phyloP scores from a whole-genome alignment of 495 filamentous ascomycete genomes.

The Cercophora scortea region DNA sequence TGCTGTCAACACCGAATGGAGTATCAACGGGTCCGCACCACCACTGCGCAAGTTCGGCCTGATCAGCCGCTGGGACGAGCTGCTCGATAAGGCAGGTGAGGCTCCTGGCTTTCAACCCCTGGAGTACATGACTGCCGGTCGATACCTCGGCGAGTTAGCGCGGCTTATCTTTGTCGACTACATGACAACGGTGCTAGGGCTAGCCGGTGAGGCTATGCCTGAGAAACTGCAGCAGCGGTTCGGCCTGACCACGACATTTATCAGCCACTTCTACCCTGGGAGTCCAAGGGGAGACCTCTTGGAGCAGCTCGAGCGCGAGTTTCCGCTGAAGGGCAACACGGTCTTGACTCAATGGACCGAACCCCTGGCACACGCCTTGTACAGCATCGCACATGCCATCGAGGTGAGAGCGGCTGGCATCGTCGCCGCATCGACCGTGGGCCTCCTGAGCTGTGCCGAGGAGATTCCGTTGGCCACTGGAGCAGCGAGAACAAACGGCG shows the following conservation, averaged over 20 bases:
- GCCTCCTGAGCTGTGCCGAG: conserved; percentile 56
- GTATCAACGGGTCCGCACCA: conserved; percentile 63
- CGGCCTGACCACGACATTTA: conserved; percentile 62
- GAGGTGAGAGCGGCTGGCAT: conserved; percentile 64
- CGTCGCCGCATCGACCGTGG: conserved; percentile 62
- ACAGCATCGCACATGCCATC: conserved; percentile 54
- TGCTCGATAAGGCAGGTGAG: conserved; percentile 57
- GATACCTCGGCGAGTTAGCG: conserved; percentile 78
- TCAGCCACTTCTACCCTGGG: conserved; percentile 55
- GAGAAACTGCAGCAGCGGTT: conserved; percentile 53
- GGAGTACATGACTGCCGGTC: conserved; percentile 80
- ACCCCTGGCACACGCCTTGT: conserved; percentile 46
- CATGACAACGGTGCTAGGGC: conserved; percentile 38
- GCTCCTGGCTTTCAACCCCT: conserved; percentile 77
- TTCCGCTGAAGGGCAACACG: conserved; percentile 36
- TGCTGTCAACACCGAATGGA: conserved; percentile 82
- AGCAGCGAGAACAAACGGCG: background rate
- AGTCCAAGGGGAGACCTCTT: conserved; percentile 40
- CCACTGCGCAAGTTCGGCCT: conserved; percentile 58
- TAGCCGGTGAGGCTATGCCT: conserved; percentile 39
- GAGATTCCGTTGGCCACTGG: conserved; percentile 40
- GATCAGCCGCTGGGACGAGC: conserved; percentile 62
- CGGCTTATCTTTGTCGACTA: conserved; percentile 64
- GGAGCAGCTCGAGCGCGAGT: conserved; percentile 42
- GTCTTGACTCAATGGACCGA: conserved; percentile 44